Evolutionary conservation across 208 protist genomes (phyloP), one percentile per base, ranked within the genome.

Genomic region (Angomonas ambiguus): DNA sequence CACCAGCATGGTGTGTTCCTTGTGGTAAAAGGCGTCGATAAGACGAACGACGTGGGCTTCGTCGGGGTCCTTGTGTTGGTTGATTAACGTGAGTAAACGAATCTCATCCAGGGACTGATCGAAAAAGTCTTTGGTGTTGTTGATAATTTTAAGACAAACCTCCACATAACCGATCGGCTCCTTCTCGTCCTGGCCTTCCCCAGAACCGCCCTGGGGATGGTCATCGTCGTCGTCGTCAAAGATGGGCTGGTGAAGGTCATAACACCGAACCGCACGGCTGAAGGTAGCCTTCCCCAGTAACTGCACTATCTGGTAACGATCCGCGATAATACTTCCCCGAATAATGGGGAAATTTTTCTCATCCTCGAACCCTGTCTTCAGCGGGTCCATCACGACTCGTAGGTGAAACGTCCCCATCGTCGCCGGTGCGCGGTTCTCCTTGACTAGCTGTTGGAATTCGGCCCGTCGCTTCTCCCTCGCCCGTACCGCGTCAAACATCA

Each of bases 41-140:
- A 97, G 85, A 2, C 85, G 90, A 20, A 98, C 68, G 3, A 98
- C 86, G 77, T 96, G 82, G 18, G 87, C 77, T 31, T 86, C 80
- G 67, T 98, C 95, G 10, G 88, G 77, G 65, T 97, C 83, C 51
- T 85, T 95, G 67, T 92, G 67, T n/a, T 76, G 64, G 75, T 98
- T 98, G 45, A 99, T 80, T 56, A 97, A 88, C 41, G 85, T 84
- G 42, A 99, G 75, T 53, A 99, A 76, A 27, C 96, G 96, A 73
- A 99, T 98, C 77, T 99, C 97, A 69, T 99, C 97, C 0, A 99
- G 77, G 30, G 86, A 88, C 68, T 99, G 97, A 72, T 99, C 97
- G 68, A 99, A 98, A 74, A 98, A 99, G 71, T 98, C 96, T 67
- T 98, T 98, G 25, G 86, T 91, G 82, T 99, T 98, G 79, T 98